phyloP scores from a whole-genome alignment of 192 early-diverging fungal species.

The Dimargaris verticillata region DNA sequence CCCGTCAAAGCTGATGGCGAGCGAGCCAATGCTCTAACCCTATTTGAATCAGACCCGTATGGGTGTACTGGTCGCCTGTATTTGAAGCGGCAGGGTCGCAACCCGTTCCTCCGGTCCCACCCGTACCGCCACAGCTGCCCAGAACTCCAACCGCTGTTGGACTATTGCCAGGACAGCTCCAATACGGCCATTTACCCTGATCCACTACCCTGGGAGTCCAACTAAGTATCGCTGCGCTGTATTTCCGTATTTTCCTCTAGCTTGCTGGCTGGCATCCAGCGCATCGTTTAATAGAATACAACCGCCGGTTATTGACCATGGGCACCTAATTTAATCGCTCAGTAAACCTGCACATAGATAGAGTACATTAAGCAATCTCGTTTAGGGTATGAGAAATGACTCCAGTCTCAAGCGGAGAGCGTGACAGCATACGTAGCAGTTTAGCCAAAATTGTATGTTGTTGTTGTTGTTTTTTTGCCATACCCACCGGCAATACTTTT shows the following conservation, averaged over 20 bases:
- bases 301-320: too few relatives aligned
- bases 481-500: too few relatives aligned
- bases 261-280: too few relatives aligned
- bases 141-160: background rate
- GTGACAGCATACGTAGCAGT: too few relatives aligned
- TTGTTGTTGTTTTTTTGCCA: too few relatives aligned
- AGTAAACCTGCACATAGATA: too few relatives aligned
- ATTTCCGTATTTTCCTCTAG: background rate
- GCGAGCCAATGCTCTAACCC: background rate
- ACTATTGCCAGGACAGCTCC: background rate
- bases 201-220: conserved; percentile 4
- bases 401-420: too few relatives aligned
- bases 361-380: too few relatives aligned
- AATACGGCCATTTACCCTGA: background rate
- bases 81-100: background rate
- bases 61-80: background rate
- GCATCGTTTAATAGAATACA: too few relatives aligned
- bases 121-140: conserved; percentile 7
- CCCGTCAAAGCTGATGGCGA: background rate
- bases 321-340: too few relatives aligned
- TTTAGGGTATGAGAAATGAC: too few relatives aligned
- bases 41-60: conserved; percentile 6
- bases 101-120: conserved; percentile 4
- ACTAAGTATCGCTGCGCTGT: background rate
- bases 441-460: too few relatives aligned